These are phyloP conservation scores for Perkinsela sp. DNA, from an alignment of 208 protist species.

Conservation along the genomic window DNA sequence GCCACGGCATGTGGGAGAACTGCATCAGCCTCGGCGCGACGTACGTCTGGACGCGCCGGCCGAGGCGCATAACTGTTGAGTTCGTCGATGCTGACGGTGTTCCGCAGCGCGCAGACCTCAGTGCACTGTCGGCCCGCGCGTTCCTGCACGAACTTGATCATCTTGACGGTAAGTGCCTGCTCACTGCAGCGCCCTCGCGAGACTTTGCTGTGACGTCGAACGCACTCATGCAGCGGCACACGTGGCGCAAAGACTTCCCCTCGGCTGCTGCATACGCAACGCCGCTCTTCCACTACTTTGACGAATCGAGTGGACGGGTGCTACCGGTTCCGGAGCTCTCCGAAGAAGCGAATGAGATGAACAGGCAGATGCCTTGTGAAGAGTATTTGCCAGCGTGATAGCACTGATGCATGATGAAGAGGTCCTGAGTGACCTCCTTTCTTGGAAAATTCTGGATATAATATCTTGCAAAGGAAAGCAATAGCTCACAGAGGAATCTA, in stretches of 20 bases:
- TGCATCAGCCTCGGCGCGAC: constrained; percentile 38
- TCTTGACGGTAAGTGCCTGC: constrained; percentile 36
- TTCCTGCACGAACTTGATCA: constrained; percentile 67
- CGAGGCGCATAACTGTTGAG: constrained; percentile 34
- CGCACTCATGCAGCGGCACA: constrained; percentile 31
- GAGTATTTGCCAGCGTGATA: background rate
- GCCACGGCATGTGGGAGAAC: constrained; percentile 67
- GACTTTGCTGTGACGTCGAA: constrained; percentile 43
- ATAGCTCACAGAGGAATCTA: background rate
- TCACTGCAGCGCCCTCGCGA: constrained; percentile 27
- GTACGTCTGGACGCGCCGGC: constrained; percentile 37
- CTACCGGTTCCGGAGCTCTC: background rate
- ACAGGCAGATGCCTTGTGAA: background rate
- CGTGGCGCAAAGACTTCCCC: constrained; percentile 50
- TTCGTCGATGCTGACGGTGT: constrained; percentile 35
- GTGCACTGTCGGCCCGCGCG: constrained; percentile 40
- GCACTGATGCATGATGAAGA: background rate
- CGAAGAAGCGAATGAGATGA: background rate
- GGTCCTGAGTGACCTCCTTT: too few species aligned
- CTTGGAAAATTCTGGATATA: too few species aligned
- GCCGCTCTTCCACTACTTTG: constrained; percentile 32
- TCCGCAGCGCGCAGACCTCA: constrained; percentile 25
- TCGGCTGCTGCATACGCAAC: constrained; percentile 51
- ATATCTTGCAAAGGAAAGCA: too few species aligned
- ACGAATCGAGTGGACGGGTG: constrained; percentile 12